A percentile compares a stretch with the other conserved stretches of the same genome.
phyloP scores from a whole-genome alignment of 805 yeast species.

The Zygosaccharomyces lentus region DNA sequence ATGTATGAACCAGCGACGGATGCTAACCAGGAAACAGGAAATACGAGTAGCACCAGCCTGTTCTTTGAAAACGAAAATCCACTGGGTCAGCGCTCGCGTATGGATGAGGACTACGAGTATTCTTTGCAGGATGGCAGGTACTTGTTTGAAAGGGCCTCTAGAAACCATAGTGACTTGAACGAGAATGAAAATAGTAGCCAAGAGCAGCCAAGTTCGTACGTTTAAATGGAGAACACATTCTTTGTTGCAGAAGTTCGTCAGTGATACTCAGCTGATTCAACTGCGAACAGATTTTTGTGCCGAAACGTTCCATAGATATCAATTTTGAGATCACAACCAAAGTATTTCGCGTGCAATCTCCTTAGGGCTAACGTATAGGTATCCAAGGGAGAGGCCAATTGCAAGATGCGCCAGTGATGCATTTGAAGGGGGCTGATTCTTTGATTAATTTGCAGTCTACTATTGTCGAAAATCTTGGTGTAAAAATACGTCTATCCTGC shows the following conservation, averaged over 20 bases:
- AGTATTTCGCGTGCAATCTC: constrained; percentile 79
- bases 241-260: constrained; percentile 53
- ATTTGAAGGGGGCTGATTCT: constrained; percentile 27
- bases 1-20: constrained; percentile 24
- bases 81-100: constrained; percentile 19
- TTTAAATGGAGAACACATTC: not conserved
- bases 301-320: constrained; percentile 90
- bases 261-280: constrained; percentile 71
- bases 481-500: constrained; percentile 87
- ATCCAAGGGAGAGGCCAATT: constrained; percentile 43
- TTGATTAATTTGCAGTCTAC: constrained; percentile 49
- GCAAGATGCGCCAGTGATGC: too few relatives aligned
- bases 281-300: constrained; percentile 88
- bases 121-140: constrained; percentile 35
- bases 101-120: constrained; percentile 42
- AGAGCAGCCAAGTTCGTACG: not conserved
- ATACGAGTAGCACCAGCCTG: constrained; percentile 5
- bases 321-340: constrained; percentile 86
- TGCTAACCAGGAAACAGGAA: constrained; percentile 4
- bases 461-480: constrained; percentile 77
- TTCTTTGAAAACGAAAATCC: constrained; percentile 6
- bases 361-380: constrained; percentile 89
- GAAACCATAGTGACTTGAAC: constrained; percentile 15
- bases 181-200: constrained; percentile 3
- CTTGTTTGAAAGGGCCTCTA: constrained; percentile 32